Percentiles rank a stretch among this genome's conserved stretches.
These are phyloP conservation scores for Acanthamoeba castellanii DNA, from an alignment of 208 protist species.

Conservation along the genomic window DNA sequence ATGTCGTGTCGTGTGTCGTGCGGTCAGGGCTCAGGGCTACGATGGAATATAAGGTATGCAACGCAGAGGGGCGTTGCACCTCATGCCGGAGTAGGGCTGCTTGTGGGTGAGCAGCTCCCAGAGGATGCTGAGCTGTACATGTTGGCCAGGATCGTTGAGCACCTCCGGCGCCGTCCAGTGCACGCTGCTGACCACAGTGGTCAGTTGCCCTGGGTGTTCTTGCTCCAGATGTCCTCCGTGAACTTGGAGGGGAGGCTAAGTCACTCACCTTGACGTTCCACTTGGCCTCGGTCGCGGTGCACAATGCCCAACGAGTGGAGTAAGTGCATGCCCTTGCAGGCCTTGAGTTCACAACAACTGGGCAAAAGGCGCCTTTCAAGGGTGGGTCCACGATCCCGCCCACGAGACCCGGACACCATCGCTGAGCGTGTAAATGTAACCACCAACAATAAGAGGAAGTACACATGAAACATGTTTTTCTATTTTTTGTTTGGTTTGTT, in stretches of 20 bases:
- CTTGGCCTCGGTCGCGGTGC: constrained; percentile 4
- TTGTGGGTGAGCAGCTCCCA: neutral
- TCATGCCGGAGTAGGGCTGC: neutral
- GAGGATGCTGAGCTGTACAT: neutral
- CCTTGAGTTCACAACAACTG: too few species aligned
- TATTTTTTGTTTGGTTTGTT: too few species aligned
- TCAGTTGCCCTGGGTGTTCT: neutral
- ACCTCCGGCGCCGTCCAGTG: neutral
- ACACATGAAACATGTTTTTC: too few species aligned
- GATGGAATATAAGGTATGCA: too few species aligned
- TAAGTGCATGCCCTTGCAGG: constrained; percentile 38
- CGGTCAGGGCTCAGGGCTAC: too few species aligned
- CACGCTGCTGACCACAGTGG: neutral
- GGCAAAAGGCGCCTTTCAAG: too few species aligned
- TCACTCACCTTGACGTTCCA: neutral
- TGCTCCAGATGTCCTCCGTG: neutral
- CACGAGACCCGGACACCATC: too few species aligned
- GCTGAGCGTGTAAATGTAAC: too few species aligned
- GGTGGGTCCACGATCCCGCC: too few species aligned
- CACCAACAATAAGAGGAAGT: neutral
- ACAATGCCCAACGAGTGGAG: constrained; percentile 39
- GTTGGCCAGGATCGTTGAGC: constrained; percentile 2
- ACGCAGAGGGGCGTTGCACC: too few species aligned
- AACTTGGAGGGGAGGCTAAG: neutral
- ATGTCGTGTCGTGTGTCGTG: too few species aligned